Base-by-base conservation (phyloP, 164 flowering plant genomes). In the Liquidambar formosana region DNA sequence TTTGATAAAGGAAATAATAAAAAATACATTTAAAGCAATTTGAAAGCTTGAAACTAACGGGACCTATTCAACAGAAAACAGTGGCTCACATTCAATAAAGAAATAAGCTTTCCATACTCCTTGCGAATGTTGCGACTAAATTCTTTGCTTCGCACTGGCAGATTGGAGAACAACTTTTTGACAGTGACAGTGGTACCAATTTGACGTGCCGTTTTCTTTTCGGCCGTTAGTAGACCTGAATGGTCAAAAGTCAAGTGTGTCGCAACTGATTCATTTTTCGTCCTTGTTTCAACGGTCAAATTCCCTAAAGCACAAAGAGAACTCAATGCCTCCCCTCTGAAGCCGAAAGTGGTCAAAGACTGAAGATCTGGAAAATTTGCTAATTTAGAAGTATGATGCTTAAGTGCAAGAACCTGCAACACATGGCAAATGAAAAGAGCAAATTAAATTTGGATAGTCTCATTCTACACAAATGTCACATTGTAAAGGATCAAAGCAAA, bases 301-400 rank as follows among this genome's bases (percentile, higher is more conserved):
- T 85, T 81, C 47, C 97, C 99, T 33, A 95, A 72, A 12, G 89
- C 87, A 68, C 96, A 89, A 27, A 95, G 89, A 38, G 99, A 89
- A 77, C 97, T 95, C 78, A 95, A 70, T 19, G 99, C 99, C 83
- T 95, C 99, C 53, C 99, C 99, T 77, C 99, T 84, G 78, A 95
- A 95, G 21, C 99, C 99, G 80, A 88, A 93, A 6, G 97, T 89
- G 18, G 84, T 65, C 68, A 95, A 67, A 48, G 92, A 87, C 79
- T 91, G 97, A 64, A 95, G 97, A 75, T 95, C 99, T 43, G 79
- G 83, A 75, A 95, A 95, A 81, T 88, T 92, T 19, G 75, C 69
- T 75, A 95, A 76, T 73, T 95, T 95, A 8, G 97, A 91, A 15
- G 99, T 95, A 68, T 95, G 97, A 76, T 95, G 92, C 86, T 87